Percentiles rank a stretch among this genome's conserved stretches.
Conservation (phyloP, 2,329 filamentous ascomycete genomes). For the Exophiala sideris region DNA sequence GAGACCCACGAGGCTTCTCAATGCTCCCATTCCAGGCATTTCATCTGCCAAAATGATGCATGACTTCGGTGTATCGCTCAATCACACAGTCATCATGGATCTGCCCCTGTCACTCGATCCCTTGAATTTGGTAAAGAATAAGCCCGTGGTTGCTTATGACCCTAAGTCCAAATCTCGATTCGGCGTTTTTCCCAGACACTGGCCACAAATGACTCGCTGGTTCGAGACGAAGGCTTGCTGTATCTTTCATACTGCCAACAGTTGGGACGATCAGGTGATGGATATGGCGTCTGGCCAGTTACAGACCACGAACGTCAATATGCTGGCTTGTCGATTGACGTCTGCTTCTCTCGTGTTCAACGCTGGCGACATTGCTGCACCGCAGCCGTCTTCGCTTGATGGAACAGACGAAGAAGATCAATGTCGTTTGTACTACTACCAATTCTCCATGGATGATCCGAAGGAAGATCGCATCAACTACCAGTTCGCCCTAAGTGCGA, state of each 20-base stretch:
- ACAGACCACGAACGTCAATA: conserved; percentile 51
- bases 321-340: conserved; percentile 65
- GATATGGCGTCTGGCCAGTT: conserved; percentile 28
- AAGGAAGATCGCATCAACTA: conserved; percentile 47
- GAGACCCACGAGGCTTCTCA: conserved; percentile 40
- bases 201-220: conserved; percentile 59
- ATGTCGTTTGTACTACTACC: conserved; percentile 68
- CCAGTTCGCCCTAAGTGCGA: conserved; percentile 62
- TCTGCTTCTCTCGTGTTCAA: conserved; percentile 63
- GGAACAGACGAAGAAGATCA: conserved; percentile 56
- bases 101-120: conserved; percentile 65
- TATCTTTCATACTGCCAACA: conserved; percentile 70
- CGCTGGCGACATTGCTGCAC: conserved; percentile 60
- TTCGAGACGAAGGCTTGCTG: conserved; percentile 66
- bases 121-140: conserved; percentile 55
- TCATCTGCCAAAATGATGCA: conserved; percentile 70
- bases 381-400: conserved; percentile 41
- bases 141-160: conserved; percentile 60
- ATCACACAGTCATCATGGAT: conserved; percentile 66
- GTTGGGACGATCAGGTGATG: conserved; percentile 56
- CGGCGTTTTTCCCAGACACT: conserved; percentile 63
- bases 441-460: conserved; percentile 43
- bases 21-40: conserved; percentile 59
- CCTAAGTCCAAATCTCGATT: conserved; percentile 57
- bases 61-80: conserved; percentile 65